These are phyloP conservation scores for Achaetomiella virescens DNA, from an alignment of 495 filamentous ascomycete species.

Conservation along the genomic window DNA sequence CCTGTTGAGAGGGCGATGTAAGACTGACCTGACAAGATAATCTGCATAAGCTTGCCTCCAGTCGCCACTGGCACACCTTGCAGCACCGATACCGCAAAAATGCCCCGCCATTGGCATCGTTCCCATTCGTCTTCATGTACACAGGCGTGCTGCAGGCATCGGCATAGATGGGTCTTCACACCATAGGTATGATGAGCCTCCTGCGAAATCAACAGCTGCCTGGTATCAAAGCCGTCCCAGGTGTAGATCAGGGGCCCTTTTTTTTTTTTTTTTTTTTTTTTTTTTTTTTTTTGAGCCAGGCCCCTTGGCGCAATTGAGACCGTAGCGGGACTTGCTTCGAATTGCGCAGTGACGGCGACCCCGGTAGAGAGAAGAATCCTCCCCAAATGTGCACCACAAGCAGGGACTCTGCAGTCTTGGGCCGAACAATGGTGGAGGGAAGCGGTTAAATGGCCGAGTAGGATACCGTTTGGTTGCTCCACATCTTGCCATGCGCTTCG, in stretches of 20 bases:
- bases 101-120: conserved; percentile 45
- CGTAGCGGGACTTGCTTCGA: too few relatives aligned
- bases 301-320: conserved; percentile 38
- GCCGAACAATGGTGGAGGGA: background rate
- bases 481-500: background rate
- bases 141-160: conserved; percentile 52
- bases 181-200: conserved; percentile 41
- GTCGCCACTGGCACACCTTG: conserved; percentile 44
- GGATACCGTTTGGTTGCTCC: too few relatives aligned
- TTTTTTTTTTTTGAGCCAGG: conserved; percentile 33
- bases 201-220: conserved; percentile 45
- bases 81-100: conserved; percentile 46
- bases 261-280: too few relatives aligned
- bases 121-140: conserved; percentile 54
- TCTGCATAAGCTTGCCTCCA: conserved; percentile 53
- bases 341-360: too few relatives aligned
- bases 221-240: conserved; percentile 43
- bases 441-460: background rate
- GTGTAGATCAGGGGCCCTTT: conserved; percentile 32
- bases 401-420: background rate
- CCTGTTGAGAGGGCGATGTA: background rate
- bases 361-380: too few relatives aligned
- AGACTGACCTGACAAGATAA: conserved; percentile 42
- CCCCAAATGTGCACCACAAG: too few relatives aligned
- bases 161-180: conserved; percentile 47